Evolutionary conservation across 2,329 filamentous ascomycete species (phyloP).

Genomic region (Escovopsis sp.): DNA sequence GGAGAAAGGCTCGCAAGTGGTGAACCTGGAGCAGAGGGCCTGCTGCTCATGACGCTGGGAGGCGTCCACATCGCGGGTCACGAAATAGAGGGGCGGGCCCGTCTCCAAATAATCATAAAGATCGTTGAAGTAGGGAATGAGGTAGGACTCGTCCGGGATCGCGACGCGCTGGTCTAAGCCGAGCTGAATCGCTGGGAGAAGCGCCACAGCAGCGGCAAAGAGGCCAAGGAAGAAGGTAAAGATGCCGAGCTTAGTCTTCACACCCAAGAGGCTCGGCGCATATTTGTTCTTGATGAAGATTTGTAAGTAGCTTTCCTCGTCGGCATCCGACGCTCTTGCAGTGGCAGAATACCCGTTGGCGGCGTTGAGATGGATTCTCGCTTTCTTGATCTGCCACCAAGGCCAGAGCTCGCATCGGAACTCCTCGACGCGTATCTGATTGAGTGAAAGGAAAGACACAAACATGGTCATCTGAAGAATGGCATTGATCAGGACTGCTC

Average conservation of each 20-base stretch:
- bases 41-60: slow-evolving; percentile 65
- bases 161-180: slow-evolving; percentile 91
- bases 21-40: slow-evolving; percentile 81
- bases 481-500: slow-evolving; percentile 93
- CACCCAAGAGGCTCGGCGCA: slow-evolving; percentile 66
- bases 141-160: slow-evolving; percentile 82
- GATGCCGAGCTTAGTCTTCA: slow-evolving; percentile 63
- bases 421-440: slow-evolving; percentile 81
- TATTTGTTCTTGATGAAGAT: slow-evolving; percentile 83
- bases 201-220: slow-evolving; percentile 70
- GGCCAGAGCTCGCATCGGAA: slow-evolving; percentile 85
- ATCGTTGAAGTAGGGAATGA: slow-evolving; percentile 95
- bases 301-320: slow-evolving; percentile 73
- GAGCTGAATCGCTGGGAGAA: slow-evolving; percentile 72
- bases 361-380: slow-evolving; percentile 48
- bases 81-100: slow-evolving; percentile 92
- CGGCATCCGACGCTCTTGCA: slow-evolving; percentile 51
- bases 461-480: slow-evolving; percentile 97
- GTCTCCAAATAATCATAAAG: slow-evolving; percentile 83
- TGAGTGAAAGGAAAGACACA: slow-evolving; percentile 76
- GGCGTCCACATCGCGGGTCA: slow-evolving; percentile 67
- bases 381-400: slow-evolving; percentile 67
- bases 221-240: slow-evolving; percentile 73
- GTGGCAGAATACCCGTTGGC: slow-evolving; percentile 41
- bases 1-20: slow-evolving; percentile 71